phyloP scores from a whole-genome alignment of 495 filamentous ascomycete genomes.

The Xylaria grammica region DNA sequence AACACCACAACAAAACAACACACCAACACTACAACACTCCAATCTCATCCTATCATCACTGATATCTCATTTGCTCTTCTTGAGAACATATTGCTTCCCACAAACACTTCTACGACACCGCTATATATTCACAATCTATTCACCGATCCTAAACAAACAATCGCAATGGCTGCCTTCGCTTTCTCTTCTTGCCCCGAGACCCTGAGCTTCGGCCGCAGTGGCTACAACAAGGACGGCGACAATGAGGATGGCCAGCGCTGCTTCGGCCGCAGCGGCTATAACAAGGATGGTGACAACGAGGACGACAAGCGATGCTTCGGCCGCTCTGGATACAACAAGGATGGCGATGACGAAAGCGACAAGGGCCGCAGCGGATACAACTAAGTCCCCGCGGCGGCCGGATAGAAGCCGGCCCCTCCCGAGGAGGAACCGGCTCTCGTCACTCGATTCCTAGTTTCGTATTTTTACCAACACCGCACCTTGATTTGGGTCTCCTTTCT shows the following conservation, averaged over 20 bases:
- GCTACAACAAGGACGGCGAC: constrained; percentile 53
- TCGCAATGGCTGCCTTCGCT: constrained; percentile 23
- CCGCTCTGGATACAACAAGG: constrained; percentile 54
- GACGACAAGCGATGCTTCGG: constrained; percentile 48
- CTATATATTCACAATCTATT: neutral
- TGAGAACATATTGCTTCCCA: constrained; percentile 1
- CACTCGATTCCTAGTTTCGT: neutral
- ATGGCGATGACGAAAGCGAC: constrained; percentile 23
- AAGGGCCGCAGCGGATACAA: constrained; percentile 24
- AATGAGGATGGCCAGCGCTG: constrained; percentile 41
- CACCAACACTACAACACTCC: neutral
- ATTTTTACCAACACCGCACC: constrained; percentile 21
- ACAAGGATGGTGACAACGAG: constrained; percentile 50
- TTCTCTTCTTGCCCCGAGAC: constrained; percentile 20
- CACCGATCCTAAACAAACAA: constrained; percentile 7
- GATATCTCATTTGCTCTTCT: constrained; percentile 10
- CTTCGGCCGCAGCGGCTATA: constrained; percentile 56
- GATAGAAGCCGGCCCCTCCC: constrained; percentile 14
- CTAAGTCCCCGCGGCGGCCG: constrained; percentile 7
- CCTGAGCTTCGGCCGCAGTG: constrained; percentile 58
- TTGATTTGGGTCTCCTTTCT: constrained; percentile 26
- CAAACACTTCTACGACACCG: constrained; percentile 4
- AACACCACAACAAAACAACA: neutral
- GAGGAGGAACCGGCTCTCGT: constrained; percentile 1
- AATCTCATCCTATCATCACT: neutral